Percentiles rank a stretch among this genome's conserved stretches.
These are phyloP conservation scores for Luffa acutangula DNA, from an alignment of 306 rosid genomes.

Conservation along the genomic window DNA sequence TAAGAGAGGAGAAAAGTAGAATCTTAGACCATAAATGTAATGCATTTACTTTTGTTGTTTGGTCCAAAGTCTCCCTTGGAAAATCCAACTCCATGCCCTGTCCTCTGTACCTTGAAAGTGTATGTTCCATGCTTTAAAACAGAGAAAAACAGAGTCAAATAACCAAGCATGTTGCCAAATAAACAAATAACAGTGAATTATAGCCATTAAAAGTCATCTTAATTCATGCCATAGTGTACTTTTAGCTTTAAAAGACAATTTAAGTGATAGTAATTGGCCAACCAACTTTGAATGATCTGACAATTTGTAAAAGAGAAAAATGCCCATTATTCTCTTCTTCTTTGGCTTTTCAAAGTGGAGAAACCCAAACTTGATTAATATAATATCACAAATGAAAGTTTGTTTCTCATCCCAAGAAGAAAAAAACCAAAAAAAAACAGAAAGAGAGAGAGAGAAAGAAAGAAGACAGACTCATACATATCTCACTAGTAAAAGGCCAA, in stretches of 20 bases:
- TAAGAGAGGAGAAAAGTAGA: not conserved
- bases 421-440: not conserved
- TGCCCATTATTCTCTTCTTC: not conserved
- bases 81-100: constrained; percentile 12
- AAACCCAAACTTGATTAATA: not conserved
- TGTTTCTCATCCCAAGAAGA: not conserved
- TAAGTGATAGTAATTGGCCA: not conserved
- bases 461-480: not conserved
- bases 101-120: constrained; percentile 39
- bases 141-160: constrained; percentile 6
- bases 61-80: constrained; percentile 17
- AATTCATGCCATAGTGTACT: not conserved
- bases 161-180: constrained; percentile 1
- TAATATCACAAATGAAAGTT: not conserved
- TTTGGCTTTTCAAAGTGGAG: not conserved
- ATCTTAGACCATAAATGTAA: not conserved
- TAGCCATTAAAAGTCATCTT: not conserved
- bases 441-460: not conserved
- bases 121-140: constrained; percentile 55
- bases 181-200: not conserved
- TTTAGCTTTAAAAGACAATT: not conserved
- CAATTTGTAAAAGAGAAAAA: not conserved
- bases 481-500: not conserved
- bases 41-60: not conserved
- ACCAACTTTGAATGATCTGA: not conserved